Percentiles rank a stretch among this genome's conserved stretches.
Evolutionary conservation across 305 asterid species (phyloP).

Genomic region (Euphrasia arctica): DNA sequence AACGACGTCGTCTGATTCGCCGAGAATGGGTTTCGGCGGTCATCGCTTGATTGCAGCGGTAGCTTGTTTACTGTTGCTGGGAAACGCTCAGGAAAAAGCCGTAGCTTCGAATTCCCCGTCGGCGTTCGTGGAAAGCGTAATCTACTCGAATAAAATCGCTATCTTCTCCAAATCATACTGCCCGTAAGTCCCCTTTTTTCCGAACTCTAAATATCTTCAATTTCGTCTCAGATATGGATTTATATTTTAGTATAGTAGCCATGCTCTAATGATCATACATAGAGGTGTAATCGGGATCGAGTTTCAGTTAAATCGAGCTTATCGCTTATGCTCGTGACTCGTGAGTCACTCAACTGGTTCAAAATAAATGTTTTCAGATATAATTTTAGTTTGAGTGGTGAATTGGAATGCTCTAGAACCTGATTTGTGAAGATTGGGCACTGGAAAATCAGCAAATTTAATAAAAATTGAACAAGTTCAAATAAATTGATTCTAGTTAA

Average conservation of each 20-base stretch:
- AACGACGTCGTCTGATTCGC: conserved; percentile 31
- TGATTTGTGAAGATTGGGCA: background rate
- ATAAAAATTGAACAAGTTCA: too few relatives aligned
- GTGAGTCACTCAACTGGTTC: too few relatives aligned
- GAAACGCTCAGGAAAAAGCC: conserved; percentile 41
- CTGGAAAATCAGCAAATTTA: background rate
- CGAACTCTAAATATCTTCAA: conserved; percentile 3
- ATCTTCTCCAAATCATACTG: conserved; percentile 95
- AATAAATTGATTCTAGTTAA: background rate
- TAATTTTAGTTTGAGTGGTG: background rate
- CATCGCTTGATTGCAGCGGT: conserved; percentile 47
- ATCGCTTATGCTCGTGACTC: too few relatives aligned
- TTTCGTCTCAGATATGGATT: conserved; percentile 4
- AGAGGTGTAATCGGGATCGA: too few relatives aligned
- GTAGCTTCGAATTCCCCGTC: conserved; percentile 77
- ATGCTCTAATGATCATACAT: too few relatives aligned
- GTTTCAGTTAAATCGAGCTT: too few relatives aligned
- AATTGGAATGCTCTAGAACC: background rate
- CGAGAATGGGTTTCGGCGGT: conserved; percentile 31
- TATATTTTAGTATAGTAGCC: background rate
- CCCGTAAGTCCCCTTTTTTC: conserved; percentile 52
- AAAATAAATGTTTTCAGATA: too few relatives aligned
- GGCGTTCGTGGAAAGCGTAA: conserved; percentile 78
- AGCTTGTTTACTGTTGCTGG: conserved; percentile 46
- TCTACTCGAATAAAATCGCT: conserved; percentile 81